Evolutionary conservation across 345 rosid genomes (phyloP).

Genomic region (Salix udensis): DNA sequence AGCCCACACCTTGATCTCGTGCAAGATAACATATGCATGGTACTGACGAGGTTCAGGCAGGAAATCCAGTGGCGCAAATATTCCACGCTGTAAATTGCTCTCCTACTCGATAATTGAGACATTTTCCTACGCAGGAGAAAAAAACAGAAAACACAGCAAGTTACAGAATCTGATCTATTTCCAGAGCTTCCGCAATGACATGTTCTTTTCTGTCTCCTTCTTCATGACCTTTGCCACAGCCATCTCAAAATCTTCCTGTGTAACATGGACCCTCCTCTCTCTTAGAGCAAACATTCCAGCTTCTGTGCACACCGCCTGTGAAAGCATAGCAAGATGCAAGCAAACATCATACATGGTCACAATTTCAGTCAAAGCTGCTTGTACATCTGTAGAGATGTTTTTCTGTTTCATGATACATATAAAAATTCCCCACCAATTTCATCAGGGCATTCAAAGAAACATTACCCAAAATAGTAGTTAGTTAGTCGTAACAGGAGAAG

Average conservation of each 20-base stretch:
- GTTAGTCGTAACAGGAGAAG: not conserved
- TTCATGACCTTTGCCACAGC: conserved; percentile 99
- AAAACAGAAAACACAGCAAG: not conserved
- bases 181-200: conserved; percentile 97
- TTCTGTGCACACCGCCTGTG: conserved; percentile 98
- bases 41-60: not conserved
- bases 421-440: not conserved
- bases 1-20: not conserved
- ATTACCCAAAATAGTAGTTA: not conserved
- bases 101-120: not conserved
- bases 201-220: conserved; percentile 98
- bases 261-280: conserved; percentile 96
- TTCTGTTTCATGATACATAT: not conserved
- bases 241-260: conserved; percentile 99
- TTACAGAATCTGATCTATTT: conserved; percentile 42
- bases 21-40: not conserved
- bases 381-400: not conserved
- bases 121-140: not conserved
- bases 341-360: not conserved
- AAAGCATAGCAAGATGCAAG: conserved; percentile 3
- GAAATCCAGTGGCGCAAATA: not conserved
- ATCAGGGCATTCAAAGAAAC: not conserved
- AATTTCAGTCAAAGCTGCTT: not conserved
- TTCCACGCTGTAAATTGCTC: not conserved
- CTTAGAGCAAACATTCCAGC: conserved; percentile 99